A percentile compares a stretch with the other conserved stretches of the same genome.
Evolutionary conservation across 2,329 filamentous ascomycete genomes (phyloP).

Genomic region (Drechslera avenae): DNA sequence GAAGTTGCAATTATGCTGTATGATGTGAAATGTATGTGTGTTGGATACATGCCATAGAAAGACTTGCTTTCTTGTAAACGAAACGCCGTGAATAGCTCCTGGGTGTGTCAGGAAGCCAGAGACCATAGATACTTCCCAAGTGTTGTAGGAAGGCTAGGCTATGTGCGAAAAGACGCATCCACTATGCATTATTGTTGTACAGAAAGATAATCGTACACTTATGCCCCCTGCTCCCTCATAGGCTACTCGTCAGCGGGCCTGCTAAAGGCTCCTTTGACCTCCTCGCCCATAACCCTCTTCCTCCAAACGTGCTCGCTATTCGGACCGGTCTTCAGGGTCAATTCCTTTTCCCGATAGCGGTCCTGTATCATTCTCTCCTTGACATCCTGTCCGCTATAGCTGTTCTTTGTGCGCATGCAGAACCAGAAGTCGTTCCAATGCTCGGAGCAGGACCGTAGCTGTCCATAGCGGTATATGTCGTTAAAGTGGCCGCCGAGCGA

Average conservation of each 20-base stretch:
- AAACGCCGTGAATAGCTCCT: too few species aligned
- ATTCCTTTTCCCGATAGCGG: conserved; percentile 70
- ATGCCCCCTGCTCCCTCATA: neutral
- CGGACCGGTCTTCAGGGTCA: conserved; percentile 68
- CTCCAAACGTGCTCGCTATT: conserved; percentile 94
- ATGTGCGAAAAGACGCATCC: too few species aligned
- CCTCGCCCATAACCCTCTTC: conserved; percentile 60
- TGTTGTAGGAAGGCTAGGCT: too few species aligned
- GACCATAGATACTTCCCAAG: too few species aligned
- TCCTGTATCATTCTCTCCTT: conserved; percentile 66
- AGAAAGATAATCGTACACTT: neutral
- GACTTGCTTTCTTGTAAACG: too few species aligned
- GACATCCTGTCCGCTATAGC: conserved; percentile 60
- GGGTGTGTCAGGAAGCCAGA: too few species aligned
- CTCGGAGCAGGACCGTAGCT: conserved; percentile 75
- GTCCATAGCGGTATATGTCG: conserved; percentile 85
- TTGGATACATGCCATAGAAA: too few species aligned
- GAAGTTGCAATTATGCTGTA: too few species aligned
- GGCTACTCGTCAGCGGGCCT: conserved; percentile 16
- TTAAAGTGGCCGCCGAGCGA: conserved; percentile 90
- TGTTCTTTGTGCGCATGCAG: conserved; percentile 81
- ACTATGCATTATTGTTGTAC: neutral
- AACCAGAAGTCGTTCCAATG: conserved; percentile 97
- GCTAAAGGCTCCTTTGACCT: conserved; percentile 35
- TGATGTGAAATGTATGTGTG: too few species aligned